phyloP scores from a whole-genome alignment of 306 rosid genomes.

The Quercus robur region DNA sequence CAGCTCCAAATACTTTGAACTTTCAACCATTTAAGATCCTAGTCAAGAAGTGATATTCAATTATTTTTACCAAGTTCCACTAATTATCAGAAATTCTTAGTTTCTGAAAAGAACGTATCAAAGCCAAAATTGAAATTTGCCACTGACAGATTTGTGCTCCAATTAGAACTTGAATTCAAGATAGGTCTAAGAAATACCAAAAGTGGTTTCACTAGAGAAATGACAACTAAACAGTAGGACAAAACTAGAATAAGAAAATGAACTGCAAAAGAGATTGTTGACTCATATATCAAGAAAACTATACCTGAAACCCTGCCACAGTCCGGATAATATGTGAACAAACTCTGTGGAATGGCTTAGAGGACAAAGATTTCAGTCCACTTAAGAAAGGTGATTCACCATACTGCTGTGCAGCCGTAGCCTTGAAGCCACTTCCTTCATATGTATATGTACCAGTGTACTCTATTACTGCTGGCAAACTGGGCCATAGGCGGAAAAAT shows the following conservation, averaged over 20 bases:
- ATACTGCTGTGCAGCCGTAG: constrained; percentile 97
- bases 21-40: neutral
- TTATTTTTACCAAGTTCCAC: neutral
- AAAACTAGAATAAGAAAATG: neutral
- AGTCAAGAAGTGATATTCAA: neutral
- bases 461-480: constrained; percentile 91
- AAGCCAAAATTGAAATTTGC: neutral
- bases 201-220: neutral
- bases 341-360: constrained; percentile 96
- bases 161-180: neutral
- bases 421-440: constrained; percentile 98
- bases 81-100: neutral
- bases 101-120: neutral
- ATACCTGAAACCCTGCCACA: constrained; percentile 97
- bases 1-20: neutral
- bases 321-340: constrained; percentile 95
- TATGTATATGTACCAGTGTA: constrained; percentile 93
- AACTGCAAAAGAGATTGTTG: neutral
- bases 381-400: constrained; percentile 95
- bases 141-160: neutral
- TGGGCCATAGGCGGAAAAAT: constrained; percentile 96
- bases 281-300: neutral
- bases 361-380: constrained; percentile 89
- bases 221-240: neutral
- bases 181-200: neutral